phyloP scores from a whole-genome alignment of 306 rosid genomes.

The Datisca glomerata region DNA sequence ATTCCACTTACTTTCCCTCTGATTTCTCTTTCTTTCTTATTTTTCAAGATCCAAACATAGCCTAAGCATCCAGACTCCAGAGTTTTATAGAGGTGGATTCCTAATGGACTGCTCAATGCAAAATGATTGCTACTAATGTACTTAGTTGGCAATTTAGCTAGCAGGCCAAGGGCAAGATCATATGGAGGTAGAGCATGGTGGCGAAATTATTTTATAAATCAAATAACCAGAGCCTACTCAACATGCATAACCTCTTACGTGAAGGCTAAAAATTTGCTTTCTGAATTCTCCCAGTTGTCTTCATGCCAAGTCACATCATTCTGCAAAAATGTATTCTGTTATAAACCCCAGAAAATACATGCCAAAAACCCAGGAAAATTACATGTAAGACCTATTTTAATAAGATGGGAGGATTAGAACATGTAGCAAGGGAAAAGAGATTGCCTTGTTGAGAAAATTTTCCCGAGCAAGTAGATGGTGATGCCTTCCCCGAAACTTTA shows the following conservation, averaged over 20 bases:
- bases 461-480: slow-evolving; percentile 42
- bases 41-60: too few relatives aligned
- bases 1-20: too few relatives aligned
- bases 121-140: too few relatives aligned
- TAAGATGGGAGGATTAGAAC: background rate
- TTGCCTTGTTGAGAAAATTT: slow-evolving; percentile 55
- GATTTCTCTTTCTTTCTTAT: too few relatives aligned
- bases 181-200: too few relatives aligned
- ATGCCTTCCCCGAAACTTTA: slow-evolving; percentile 52
- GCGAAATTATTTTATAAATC: background rate
- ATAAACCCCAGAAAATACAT: slow-evolving; percentile 12
- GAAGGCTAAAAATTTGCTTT: slow-evolving; percentile 90
- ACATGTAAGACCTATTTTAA: too few relatives aligned
- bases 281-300: slow-evolving; percentile 63
- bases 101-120: too few relatives aligned
- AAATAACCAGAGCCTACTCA: background rate
- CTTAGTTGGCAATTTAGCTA: too few relatives aligned
- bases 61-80: too few relatives aligned
- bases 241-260: slow-evolving; percentile 43
- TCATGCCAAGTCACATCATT: slow-evolving; percentile 90
- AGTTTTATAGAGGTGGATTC: too few relatives aligned
- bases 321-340: slow-evolving; percentile 30
- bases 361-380: background rate
- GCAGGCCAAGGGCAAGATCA: too few relatives aligned
- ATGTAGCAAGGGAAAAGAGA: slow-evolving; percentile 12